phyloP scores from a whole-genome alignment of 2,329 filamentous ascomycete genomes.

The Zymoseptoria passerinii region DNA sequence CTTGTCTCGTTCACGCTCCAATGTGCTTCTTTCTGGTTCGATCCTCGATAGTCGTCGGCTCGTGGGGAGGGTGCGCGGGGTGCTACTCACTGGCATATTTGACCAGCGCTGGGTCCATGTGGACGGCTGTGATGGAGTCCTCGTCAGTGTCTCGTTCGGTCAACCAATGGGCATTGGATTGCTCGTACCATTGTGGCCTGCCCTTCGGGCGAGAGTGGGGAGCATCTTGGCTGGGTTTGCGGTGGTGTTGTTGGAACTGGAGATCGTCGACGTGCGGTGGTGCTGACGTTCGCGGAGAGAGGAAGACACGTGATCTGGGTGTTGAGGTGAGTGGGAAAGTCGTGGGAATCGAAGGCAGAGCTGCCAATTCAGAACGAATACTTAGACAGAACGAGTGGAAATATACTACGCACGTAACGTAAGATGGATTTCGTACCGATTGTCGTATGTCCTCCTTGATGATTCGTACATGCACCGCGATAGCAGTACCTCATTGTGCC shows the following conservation, averaged over 20 bases:
- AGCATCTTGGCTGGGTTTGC: slow-evolving; percentile 19
- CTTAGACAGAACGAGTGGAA: too few species aligned
- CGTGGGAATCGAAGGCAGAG: background rate
- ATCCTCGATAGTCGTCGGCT: slow-evolving; percentile 18
- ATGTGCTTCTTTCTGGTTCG: background rate
- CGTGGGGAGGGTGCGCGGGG: slow-evolving; percentile 20
- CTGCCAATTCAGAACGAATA: too few species aligned
- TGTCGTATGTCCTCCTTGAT: too few species aligned
- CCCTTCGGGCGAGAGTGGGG: slow-evolving; percentile 28
- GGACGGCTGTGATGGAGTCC: slow-evolving; percentile 33
- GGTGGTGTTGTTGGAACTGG: slow-evolving; percentile 3
- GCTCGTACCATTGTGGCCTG: slow-evolving; percentile 31
- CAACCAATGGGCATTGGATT: background rate
- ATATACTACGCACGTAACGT: too few species aligned
- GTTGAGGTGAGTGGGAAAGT: background rate
- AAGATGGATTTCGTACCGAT: too few species aligned
- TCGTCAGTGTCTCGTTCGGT: slow-evolving; percentile 13
- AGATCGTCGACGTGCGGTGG: slow-evolving; percentile 1
- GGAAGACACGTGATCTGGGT: background rate
- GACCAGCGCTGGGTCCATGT: slow-evolving; percentile 48
- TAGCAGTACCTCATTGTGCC: too few species aligned
- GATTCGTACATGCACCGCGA: too few species aligned
- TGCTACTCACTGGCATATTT: slow-evolving; percentile 44
- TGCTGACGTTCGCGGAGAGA: slow-evolving; percentile 1
- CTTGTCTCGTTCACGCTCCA: background rate